Conservation (phyloP, 768 basidiomycete species). For the Russula earlei region DNA sequence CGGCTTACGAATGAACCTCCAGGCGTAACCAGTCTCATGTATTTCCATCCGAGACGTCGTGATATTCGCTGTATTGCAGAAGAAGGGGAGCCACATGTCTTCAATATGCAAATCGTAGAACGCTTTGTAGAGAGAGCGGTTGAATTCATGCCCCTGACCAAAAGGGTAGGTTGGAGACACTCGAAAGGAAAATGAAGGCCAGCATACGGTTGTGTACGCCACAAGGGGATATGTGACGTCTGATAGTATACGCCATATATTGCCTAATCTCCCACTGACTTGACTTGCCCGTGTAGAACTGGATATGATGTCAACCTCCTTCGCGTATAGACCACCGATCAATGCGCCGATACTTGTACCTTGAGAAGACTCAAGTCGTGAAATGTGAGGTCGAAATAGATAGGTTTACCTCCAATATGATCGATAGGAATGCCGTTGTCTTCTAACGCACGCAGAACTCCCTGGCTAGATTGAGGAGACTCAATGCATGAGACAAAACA, state of each 20-base stretch:
- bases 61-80: conserved; percentile 97
- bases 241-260: conserved; percentile 87
- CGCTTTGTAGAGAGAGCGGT: conserved; percentile 89
- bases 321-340: conserved; percentile 90
- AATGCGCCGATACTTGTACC: conserved; percentile 88
- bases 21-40: conserved; percentile 97
- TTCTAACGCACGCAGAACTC: conserved; percentile 85
- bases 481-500: conserved; percentile 30
- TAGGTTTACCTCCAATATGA: conserved; percentile 63
- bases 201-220: conserved; percentile 74
- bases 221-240: conserved; percentile 92
- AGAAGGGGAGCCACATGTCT: conserved; percentile 98
- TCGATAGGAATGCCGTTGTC: conserved; percentile 92
- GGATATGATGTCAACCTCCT: conserved; percentile 85
- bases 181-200: background rate
- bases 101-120: conserved; percentile 93
- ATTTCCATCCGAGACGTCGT: conserved; percentile 94
- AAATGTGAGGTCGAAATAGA: background rate
- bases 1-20: conserved; percentile 76
- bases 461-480: conserved; percentile 36
- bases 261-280: conserved; percentile 86
- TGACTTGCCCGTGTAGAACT: conserved; percentile 81
- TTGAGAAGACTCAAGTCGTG: conserved; percentile 21
- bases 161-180: background rate
- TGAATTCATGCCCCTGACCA: conserved; percentile 82